Evolutionary conservation across 2,329 filamentous ascomycete genomes (phyloP).

Genomic region (Nemania sp.): DNA sequence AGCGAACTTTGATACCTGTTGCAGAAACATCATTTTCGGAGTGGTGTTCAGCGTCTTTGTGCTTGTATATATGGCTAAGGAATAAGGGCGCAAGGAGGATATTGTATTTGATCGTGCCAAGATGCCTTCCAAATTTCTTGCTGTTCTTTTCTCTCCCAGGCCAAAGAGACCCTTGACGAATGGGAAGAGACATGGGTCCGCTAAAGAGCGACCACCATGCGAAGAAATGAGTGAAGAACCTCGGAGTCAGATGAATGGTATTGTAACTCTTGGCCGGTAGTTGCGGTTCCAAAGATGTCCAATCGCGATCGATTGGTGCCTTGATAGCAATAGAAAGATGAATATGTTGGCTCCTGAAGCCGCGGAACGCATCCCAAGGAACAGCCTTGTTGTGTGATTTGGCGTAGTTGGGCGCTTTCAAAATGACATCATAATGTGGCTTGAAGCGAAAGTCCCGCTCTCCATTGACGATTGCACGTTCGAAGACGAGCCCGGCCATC

Average conservation of each 20-base stretch:
- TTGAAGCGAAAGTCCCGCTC: conserved; percentile 84
- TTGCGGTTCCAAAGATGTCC: conserved; percentile 75
- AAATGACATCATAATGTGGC: conserved; percentile 87
- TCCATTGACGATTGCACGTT: conserved; percentile 75
- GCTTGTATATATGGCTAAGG: conserved; percentile 96
- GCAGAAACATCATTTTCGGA: conserved; percentile 78
- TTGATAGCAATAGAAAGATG: conserved; percentile 91
- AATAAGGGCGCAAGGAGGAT: conserved; percentile 89
- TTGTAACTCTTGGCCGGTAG: conserved; percentile 87
- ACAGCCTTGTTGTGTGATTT: conserved; percentile 57
- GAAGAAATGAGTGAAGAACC: conserved; percentile 98
- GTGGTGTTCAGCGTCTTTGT: conserved; percentile 92
- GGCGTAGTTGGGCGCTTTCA: conserved; percentile 79
- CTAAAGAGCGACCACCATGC: conserved; percentile 98
- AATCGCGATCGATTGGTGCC: conserved; percentile 84
- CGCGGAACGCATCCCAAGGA: conserved; percentile 88
- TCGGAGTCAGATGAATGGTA: conserved; percentile 88
- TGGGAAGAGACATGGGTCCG: conserved; percentile 89
- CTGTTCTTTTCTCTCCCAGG: conserved; percentile 93
- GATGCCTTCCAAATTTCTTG: conserved; percentile 96
- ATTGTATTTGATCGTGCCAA: conserved; percentile 99
- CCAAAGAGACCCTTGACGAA: conserved; percentile 90
- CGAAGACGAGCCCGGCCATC: conserved; percentile 89
- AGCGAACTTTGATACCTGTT: conserved; percentile 92
- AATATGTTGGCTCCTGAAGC: conserved; percentile 96